These are phyloP conservation scores for Aphanoascus verrucosus DNA, from an alignment of 2,329 filamentous ascomycete genomes.

Conservation along the genomic window DNA sequence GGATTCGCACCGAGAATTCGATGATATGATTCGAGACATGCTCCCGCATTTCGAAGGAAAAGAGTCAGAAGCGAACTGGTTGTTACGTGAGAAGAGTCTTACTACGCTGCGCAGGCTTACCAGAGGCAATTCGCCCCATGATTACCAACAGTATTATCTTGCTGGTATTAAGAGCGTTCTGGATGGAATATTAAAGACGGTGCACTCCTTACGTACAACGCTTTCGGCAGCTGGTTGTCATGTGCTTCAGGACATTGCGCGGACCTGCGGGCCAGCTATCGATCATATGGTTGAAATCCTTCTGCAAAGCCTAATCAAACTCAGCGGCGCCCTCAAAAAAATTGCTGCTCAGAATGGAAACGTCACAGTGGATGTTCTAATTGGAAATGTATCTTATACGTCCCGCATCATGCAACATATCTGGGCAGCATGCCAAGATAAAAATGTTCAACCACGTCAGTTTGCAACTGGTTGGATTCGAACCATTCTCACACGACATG, in stretches of 20 bases:
- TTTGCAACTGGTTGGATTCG: conserved; percentile 75
- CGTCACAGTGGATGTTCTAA: conserved; percentile 64
- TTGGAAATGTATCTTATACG: conserved; percentile 70
- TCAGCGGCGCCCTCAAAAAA: conserved; percentile 83
- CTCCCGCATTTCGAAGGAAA: conserved; percentile 69
- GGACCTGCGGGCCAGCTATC: conserved; percentile 62
- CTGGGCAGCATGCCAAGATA: conserved; percentile 73
- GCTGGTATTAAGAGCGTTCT: conserved; percentile 60
- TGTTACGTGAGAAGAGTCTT: conserved; percentile 70
- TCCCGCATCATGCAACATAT: conserved; percentile 76
- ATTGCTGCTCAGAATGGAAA: conserved; percentile 81
- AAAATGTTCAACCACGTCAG: conserved; percentile 76
- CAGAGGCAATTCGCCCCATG: conserved; percentile 69
- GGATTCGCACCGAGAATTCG: conserved; percentile 75
- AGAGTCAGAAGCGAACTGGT: conserved; percentile 86
- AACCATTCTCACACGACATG: conserved; percentile 67
- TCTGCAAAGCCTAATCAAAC: conserved; percentile 79
- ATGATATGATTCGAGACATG: conserved; percentile 78
- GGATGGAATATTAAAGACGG: conserved; percentile 79
- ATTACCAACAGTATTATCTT: conserved; percentile 63
- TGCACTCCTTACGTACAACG: conserved; percentile 76
- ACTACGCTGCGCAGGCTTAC: conserved; percentile 65
- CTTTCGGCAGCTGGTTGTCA: conserved; percentile 77
- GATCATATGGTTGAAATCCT: conserved; percentile 85
- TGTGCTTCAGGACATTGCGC: conserved; percentile 74